Base-by-base conservation (phyloP, 192 early-diverging fungal species). In the Gigaspora rosea region DNA sequence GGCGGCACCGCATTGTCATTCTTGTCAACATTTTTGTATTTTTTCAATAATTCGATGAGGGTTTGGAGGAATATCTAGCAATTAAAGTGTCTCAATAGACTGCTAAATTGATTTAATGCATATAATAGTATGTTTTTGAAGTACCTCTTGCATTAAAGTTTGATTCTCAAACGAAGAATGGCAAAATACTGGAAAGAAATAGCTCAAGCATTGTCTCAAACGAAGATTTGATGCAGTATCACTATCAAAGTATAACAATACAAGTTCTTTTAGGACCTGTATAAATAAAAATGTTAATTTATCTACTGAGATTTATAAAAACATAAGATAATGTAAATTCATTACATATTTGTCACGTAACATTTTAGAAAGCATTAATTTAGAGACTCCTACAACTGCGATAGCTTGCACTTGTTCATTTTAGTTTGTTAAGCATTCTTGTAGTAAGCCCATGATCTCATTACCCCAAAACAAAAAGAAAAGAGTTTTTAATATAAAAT, bases 191-290 rank as follows among this genome's bases (percentile, higher is more conserved):
- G n/a, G n/a, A n/a, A n/a, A n/a, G n/a, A n/a, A n/a, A n/a, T n/a
- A n/a, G n/a, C n/a, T n/a, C n/a, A n/a, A n/a, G n/a, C 10, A 91
- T 92, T 8, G 96, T 1, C 93, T 85, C 66, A 95, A 82, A 13
- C 89, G 86, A 62, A 90, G 82, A 77, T 95, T 95, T 47, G 65
- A 76, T 12, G 77, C 82, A 8, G 92, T 94, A 2, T 82, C 76
- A 18, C 92, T 92, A 80, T 95, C 90, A 81, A 92, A 96, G 82
- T 96, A 97, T 18, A 95, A 80, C 0, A 94, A 81, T n/a, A 95
- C 82, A 79, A 97, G 78, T 78, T 89, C 84, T 52, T 92, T 87
- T 62, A 97, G 81, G 62, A 90, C 82, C 91, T 93, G 32, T 47
- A 27, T 36, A 75, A 50, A 52, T 76, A 20, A 70, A 52, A 58